phyloP scores from a whole-genome alignment of 78 protist genomes.

The Polysphondylium violaceum region DNA sequence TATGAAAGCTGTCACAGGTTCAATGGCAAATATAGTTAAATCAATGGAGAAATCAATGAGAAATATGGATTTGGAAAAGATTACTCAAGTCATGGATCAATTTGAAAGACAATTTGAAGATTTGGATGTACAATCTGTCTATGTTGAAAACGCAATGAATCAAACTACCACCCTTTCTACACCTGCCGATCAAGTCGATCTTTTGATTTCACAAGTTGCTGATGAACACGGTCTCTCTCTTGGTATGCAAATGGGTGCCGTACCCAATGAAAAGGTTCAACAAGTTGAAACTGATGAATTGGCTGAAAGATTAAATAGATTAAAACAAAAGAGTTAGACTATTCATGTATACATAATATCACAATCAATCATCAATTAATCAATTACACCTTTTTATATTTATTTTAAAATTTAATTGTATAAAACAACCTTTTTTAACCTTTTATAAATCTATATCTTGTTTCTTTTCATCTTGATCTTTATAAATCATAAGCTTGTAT shows the following conservation, averaged over 20 bases:
- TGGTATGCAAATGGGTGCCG: conserved; percentile 78
- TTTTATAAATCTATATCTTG: background rate
- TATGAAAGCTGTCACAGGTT: conserved; percentile 92
- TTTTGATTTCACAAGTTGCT: conserved; percentile 92
- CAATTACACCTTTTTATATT: too few species aligned
- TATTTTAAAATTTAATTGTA: too few species aligned
- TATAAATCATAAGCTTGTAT: background rate
- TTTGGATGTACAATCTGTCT: conserved; percentile 92
- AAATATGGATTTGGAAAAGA: conserved; percentile 93
- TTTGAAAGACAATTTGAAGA: conserved; percentile 97
- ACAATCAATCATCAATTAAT: too few species aligned
- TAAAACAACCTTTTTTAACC: too few species aligned
- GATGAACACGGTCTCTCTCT: conserved; percentile 94
- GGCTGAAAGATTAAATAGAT: conserved; percentile 75
- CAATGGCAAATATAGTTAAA: conserved; percentile 92
- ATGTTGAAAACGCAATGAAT: conserved; percentile 93
- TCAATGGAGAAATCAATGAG: conserved; percentile 92
- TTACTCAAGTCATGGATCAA: conserved; percentile 94
- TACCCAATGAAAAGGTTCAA: conserved; percentile 75
- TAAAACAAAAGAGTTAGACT: conserved; percentile 61
- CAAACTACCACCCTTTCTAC: conserved; percentile 87
- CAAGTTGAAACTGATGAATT: conserved; percentile 78
- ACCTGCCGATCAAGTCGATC: conserved; percentile 95
- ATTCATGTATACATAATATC: background rate
- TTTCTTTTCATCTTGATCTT: background rate